Evolutionary conservation across 257 asterid genomes (phyloP).

Genomic region (Catharanthus roseus): DNA sequence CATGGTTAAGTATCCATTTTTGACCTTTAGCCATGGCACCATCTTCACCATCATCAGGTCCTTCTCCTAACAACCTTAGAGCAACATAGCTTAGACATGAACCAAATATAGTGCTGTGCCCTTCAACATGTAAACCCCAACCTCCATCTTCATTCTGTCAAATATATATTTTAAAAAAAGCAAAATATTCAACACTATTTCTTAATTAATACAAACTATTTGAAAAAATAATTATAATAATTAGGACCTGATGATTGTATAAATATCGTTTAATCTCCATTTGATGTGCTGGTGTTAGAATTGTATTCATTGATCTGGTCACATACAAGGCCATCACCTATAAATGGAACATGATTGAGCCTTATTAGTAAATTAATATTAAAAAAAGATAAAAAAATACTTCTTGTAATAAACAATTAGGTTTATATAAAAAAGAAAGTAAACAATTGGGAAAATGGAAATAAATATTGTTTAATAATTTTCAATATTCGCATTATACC

Average conservation of each 20-base stretch:
- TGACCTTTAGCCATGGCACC: slow-evolving; percentile 30
- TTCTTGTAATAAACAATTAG: not conserved
- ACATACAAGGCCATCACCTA: slow-evolving; percentile 36
- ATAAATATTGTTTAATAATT: too few relatives aligned
- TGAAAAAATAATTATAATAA: not conserved
- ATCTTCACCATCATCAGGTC: slow-evolving; percentile 21
- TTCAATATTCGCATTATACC: too few relatives aligned
- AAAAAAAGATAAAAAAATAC: not conserved
- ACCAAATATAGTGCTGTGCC: slow-evolving; percentile 38
- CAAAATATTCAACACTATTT: too few relatives aligned
- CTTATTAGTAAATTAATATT: not conserved
- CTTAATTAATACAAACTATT: too few relatives aligned
- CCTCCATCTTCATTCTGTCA: slow-evolving; percentile 53
- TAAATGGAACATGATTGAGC: not conserved
- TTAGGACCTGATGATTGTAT: slow-evolving; percentile 39
- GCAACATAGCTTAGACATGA: slow-evolving; percentile 30
- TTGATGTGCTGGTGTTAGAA: slow-evolving; percentile 30
- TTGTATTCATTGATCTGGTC: slow-evolving; percentile 20
- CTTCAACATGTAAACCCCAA: slow-evolving; percentile 49
- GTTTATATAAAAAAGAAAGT: too few relatives aligned
- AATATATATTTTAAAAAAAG: too few relatives aligned
- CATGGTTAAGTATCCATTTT: slow-evolving; percentile 50
- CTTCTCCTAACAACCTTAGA: slow-evolving; percentile 42
- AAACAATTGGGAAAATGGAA: not conserved
- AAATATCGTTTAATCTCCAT: slow-evolving; percentile 40